Conservation (phyloP, 2,329 filamentous ascomycete genomes). For the Thelonectria discophora region DNA sequence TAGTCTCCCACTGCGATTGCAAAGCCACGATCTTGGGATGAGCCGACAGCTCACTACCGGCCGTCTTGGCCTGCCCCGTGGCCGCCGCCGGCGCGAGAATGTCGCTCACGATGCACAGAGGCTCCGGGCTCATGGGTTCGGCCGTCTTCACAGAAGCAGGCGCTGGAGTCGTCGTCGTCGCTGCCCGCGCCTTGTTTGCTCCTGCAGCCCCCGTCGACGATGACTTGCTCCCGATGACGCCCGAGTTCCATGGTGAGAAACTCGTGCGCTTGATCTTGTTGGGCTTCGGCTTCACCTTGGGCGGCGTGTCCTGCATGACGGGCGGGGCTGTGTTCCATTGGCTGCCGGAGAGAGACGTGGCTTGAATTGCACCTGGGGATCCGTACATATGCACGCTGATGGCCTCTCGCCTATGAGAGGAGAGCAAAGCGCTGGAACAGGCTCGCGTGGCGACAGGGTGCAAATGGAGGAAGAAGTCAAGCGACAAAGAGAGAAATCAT, state of each 20-base stretch:
- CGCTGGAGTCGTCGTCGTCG: not conserved
- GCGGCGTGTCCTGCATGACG: slow-evolving; percentile 21
- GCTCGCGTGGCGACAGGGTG: no score
- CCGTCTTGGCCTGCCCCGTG: not conserved
- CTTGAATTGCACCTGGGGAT: no score
- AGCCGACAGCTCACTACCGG: slow-evolving; percentile 23
- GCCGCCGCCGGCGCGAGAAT: slow-evolving; percentile 14
- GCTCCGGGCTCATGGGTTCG: slow-evolving; percentile 16
- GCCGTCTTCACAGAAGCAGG: not conserved
- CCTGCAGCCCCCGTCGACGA: not conserved
- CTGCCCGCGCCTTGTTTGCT: no score
- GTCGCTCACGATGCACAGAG: slow-evolving; percentile 39
- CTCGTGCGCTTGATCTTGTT: slow-evolving; percentile 31
- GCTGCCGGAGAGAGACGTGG: not conserved
- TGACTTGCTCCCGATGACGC: slow-evolving; percentile 20
- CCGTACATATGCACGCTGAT: no score
- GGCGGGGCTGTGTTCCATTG: not conserved
- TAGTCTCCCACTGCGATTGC: slow-evolving; percentile 45
- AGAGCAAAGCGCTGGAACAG: no score
- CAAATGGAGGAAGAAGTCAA: not conserved
- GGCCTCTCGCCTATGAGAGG: not conserved
- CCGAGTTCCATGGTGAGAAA: slow-evolving; percentile 31
- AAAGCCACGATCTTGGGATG: slow-evolving; percentile 40
- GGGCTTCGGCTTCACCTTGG: not conserved
- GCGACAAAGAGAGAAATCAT: not conserved